Percentiles rank a stretch among this genome's conserved stretches.
Conservation (phyloP, 306 rosid species). For the Lupinus albus region DNA sequence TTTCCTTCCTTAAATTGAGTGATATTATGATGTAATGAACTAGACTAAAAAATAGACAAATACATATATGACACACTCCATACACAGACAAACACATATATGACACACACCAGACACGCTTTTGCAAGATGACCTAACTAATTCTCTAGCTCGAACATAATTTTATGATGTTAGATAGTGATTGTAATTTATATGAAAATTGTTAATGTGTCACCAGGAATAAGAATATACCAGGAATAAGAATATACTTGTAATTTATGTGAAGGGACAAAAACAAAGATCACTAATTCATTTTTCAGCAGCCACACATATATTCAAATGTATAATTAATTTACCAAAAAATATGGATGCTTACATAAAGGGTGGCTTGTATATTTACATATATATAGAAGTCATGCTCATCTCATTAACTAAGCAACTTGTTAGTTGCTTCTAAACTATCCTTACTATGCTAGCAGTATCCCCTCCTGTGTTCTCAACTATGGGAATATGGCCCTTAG, state of each 20-base stretch:
- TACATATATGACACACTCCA: no score
- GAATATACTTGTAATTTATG: background rate
- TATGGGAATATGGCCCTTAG: conserved; percentile 40
- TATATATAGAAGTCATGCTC: background rate
- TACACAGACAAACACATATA: conserved; percentile 9
- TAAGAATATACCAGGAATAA: background rate
- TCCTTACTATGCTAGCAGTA: conserved; percentile 40
- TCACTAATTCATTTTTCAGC: background rate
- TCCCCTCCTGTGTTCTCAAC: conserved; percentile 39
- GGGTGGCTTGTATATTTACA: conserved; percentile 4
- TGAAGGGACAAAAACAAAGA: background rate
- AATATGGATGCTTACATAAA: conserved; percentile 22
- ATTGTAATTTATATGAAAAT: no score
- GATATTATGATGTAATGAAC: no score
- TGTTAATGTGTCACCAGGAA: no score
- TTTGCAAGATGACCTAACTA: conserved; percentile 9
- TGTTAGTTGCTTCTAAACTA: conserved; percentile 8
- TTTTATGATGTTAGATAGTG: background rate
- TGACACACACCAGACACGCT: conserved; percentile 40
- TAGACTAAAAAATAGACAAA: no score
- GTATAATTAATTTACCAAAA: background rate
- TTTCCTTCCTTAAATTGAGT: no score
- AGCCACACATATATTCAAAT: no score
- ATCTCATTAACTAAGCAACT: conserved; percentile 8
- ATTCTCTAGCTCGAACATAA: background rate